Percentiles rank a stretch among this genome's conserved stretches.
These are phyloP conservation scores for Phytophthora rubi DNA, from an alignment of 352 stramenopile species.

Conservation along the genomic window DNA sequence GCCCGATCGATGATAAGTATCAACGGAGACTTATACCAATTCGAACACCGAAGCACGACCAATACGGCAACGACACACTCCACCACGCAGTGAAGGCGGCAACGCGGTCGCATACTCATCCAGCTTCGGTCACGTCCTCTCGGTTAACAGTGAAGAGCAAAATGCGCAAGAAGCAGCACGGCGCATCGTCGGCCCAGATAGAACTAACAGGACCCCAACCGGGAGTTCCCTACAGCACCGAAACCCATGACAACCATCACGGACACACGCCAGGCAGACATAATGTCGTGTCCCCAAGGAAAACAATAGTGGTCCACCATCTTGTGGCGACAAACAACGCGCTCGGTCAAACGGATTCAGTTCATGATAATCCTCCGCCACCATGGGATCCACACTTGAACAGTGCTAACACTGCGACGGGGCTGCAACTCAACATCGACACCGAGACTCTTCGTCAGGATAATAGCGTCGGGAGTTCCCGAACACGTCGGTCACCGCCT, in stretches of 20 bases:
- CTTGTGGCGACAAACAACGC: not conserved
- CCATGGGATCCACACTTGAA: not conserved
- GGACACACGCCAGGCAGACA: slow-evolving; percentile 1
- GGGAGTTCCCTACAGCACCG: slow-evolving; percentile 50
- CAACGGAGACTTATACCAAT: slow-evolving; percentile 33
- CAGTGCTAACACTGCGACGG: not conserved
- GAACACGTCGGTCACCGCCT: slow-evolving; percentile 15
- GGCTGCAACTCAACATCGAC: slow-evolving; percentile 25
- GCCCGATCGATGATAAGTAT: slow-evolving; percentile 23
- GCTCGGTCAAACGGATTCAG: not conserved
- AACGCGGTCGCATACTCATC: slow-evolving; percentile 15
- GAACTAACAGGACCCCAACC: slow-evolving; percentile 30
- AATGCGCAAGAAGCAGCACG: slow-evolving; percentile 25
- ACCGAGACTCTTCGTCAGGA: not conserved
- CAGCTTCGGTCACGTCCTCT: slow-evolving; percentile 31
- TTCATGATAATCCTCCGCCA: not conserved
- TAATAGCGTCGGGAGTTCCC: not conserved
- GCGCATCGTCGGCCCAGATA: not conserved
- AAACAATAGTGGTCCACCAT: slow-evolving; percentile 32
- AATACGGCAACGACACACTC: slow-evolving; percentile 27
- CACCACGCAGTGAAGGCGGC: slow-evolving; percentile 23
- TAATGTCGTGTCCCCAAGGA: slow-evolving; percentile 42
- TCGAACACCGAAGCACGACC: slow-evolving; percentile 5
- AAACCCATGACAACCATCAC: not conserved
- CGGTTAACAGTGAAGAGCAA: slow-evolving; percentile 30